Base-by-base conservation (phyloP, 139 green algal genomes). In the Chlamydomonas schloesseri region DNA sequence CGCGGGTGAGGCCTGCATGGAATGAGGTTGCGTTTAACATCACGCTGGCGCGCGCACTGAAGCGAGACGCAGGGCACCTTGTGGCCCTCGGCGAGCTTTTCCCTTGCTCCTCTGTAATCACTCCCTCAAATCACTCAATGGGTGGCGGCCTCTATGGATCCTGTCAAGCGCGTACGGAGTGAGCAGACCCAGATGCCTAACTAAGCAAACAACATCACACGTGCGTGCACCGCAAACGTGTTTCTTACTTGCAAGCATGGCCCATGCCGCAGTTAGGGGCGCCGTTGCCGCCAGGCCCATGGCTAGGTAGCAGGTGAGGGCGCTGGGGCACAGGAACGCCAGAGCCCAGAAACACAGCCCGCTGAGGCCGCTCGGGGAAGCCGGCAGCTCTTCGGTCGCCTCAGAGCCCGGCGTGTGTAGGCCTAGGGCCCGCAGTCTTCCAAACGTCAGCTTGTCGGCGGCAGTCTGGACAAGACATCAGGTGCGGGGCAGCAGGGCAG, bases 311-410 rank as follows among this genome's bases (percentile, higher is more conserved):
- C 20, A 42, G 15, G 69, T 65, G 21, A 79, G 17, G 4, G 71
- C 15, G 13, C 81, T 70, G 28, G 81, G 81, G 81, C 34, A 79
- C 26, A 79, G 11, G 26, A 60, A 10, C 23, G 26, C 23, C 33
- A 86, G 50, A 24, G 65, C 69, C 81, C 53, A 87, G 26, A 87
- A 33, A 3, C 36, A 23, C 76, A 24, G 29, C 6, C 76, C 46
- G 46, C 42, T 3, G 3, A 37, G 4, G 64, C 64, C 28, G 29
- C 17, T 36, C 17, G 29, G 64, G 3, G 28, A 8, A 5, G 42
- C 42, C 42, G 5, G 42, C 42, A 8, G 42, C 42, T 50, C 42
- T 5, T 5, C 8, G 42, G 42, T 13, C 42, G 42, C 8, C 8
- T 5, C 42, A 50, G 5, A 5, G 8, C 42, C 5, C 42, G 42